phyloP scores from a whole-genome alignment of 2,329 filamentous ascomycete genomes.

The Fusarium falciforme region DNA sequence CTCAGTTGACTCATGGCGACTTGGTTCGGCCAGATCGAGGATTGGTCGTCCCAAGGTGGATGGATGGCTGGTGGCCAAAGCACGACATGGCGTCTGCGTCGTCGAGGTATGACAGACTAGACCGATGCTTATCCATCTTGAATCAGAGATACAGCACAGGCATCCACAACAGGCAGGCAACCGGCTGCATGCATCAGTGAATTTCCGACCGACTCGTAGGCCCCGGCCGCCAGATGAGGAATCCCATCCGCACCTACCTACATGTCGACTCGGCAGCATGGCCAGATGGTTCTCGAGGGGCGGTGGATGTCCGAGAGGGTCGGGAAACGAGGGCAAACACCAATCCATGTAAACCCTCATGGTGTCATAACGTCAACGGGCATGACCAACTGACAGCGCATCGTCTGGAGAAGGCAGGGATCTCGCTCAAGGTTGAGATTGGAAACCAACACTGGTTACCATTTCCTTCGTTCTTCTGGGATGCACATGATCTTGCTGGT shows the following conservation, averaged over 20 bases:
- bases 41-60: slow-evolving; percentile 12
- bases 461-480: not conserved
- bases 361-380: slow-evolving; percentile 38
- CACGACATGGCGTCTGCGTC: slow-evolving; percentile 39
- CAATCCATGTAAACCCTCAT: slow-evolving; percentile 26
- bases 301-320: slow-evolving; percentile 26
- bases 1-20: slow-evolving; percentile 10
- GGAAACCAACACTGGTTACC: not conserved
- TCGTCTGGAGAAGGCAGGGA: slow-evolving; percentile 31
- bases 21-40: slow-evolving; percentile 10
- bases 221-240: not conserved
- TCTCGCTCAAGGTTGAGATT: slow-evolving; percentile 19
- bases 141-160: slow-evolving; percentile 38
- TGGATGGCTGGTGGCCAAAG: slow-evolving; percentile 18
- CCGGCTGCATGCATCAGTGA: slow-evolving; percentile 34
- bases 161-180: slow-evolving; percentile 17
- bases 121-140: slow-evolving; percentile 29
- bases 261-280: slow-evolving; percentile 12
- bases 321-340: slow-evolving; percentile 8
- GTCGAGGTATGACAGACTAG: slow-evolving; percentile 33
- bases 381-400: slow-evolving; percentile 35
- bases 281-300: slow-evolving; percentile 26
- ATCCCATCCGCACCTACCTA: not conserved
- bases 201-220: slow-evolving; percentile 27
- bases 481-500: slow-evolving; percentile 6